Percentiles rank a stretch among this genome's conserved stretches.
phyloP scores from a whole-genome alignment of 495 filamentous ascomycete genomes.

The Aspergillus haitiensis region DNA sequence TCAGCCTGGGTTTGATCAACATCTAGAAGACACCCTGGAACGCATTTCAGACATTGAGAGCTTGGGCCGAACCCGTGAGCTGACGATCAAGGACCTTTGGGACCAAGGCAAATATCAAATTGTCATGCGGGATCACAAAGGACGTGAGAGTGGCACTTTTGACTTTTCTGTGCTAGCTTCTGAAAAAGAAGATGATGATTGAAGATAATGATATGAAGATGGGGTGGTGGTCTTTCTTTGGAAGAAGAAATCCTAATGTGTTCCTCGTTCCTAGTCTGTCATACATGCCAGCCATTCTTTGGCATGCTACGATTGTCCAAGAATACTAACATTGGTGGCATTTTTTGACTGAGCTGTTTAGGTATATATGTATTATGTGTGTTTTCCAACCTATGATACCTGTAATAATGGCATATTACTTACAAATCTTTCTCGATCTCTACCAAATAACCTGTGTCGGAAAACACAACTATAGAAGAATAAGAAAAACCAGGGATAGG shows the following conservation, averaged over 20 bases:
- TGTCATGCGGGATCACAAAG: conserved; percentile 53
- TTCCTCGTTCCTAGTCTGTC: too few relatives aligned
- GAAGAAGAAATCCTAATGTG: too few relatives aligned
- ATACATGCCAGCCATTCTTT: too few relatives aligned
- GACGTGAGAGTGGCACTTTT: conserved; percentile 44
- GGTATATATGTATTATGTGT: not conserved
- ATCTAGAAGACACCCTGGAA: conserved; percentile 77
- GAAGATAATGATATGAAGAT: conserved; percentile 8
- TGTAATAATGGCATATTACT: not conserved
- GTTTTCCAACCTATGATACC: not conserved
- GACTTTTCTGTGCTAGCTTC: conserved; percentile 46
- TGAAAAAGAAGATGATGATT: conserved; percentile 33
- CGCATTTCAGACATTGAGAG: conserved; percentile 89
- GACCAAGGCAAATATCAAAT: conserved; percentile 79
- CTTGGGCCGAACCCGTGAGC: conserved; percentile 84
- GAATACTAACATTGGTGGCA: too few relatives aligned
- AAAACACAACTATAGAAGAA: not conserved
- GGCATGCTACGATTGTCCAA: too few relatives aligned
- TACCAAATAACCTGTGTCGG: not conserved
- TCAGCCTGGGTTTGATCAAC: conserved; percentile 71
- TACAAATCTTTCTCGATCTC: not conserved
- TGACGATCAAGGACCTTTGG: conserved; percentile 84
- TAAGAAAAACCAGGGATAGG: not conserved
- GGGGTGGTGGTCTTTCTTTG: too few relatives aligned
- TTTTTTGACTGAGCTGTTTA: too few relatives aligned